A percentile compares a stretch with the other conserved stretches of the same genome.
Evolutionary conservation across 129 eudicot species (phyloP).

Genomic region (Artemisia argyi): DNA sequence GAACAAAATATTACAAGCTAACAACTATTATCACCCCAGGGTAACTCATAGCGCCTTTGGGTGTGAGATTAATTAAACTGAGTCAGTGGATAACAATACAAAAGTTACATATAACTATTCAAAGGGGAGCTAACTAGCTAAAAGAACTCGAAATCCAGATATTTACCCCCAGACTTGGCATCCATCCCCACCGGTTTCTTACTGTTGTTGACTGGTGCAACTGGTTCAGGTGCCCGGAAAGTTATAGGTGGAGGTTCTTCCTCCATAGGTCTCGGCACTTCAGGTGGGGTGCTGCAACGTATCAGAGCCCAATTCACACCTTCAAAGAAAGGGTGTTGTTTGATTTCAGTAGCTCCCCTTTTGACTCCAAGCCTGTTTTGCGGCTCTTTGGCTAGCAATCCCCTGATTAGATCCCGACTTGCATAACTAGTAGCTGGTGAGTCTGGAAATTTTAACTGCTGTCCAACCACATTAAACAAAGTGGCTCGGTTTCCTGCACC

Average conservation of each 20-base stretch:
- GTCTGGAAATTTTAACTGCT: conserved; percentile 67
- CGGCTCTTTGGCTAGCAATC: conserved; percentile 71
- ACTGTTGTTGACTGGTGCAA: conserved; percentile 36
- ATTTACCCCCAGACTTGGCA: conserved; percentile 60
- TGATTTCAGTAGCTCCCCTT: conserved; percentile 80
- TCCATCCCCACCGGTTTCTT: conserved; percentile 50
- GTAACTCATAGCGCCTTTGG: neutral
- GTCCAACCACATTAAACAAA: conserved; percentile 71
- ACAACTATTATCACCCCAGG: neutral
- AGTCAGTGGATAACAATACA: conserved; percentile 5
- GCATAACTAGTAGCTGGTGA: conserved; percentile 68
- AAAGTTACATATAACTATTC: neutral
- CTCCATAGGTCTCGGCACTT: conserved; percentile 64
- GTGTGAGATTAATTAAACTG: conserved; percentile 1
- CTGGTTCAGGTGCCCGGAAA: conserved; percentile 36
- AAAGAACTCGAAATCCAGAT: conserved; percentile 80
- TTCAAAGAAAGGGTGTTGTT: conserved; percentile 77
- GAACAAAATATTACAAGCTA: conserved; percentile 19
- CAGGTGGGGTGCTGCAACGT: conserved; percentile 79
- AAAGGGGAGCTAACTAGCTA: conserved; percentile 38
- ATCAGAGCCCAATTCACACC: conserved; percentile 87
- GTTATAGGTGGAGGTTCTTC: conserved; percentile 41
- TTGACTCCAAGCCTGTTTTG: conserved; percentile 66
- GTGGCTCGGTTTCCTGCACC: conserved; percentile 84
- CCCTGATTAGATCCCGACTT: conserved; percentile 57